Conservation (phyloP, 371 early-diverging fungal genomes). For the Mycotypha africana region DNA sequence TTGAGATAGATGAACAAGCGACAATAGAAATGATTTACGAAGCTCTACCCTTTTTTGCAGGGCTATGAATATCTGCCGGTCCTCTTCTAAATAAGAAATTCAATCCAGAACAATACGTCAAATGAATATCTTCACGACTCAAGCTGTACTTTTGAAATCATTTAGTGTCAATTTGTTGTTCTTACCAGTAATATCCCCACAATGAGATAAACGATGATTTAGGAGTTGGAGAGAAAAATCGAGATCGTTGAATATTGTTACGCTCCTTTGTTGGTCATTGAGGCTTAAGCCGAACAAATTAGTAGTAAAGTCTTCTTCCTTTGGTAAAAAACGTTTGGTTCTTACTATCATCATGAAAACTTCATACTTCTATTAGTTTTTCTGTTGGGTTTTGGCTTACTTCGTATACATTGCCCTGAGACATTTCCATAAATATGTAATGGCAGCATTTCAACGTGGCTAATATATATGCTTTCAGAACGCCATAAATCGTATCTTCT, state of each 20-base stretch:
- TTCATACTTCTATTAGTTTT: too few relatives aligned
- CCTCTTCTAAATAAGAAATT: too few relatives aligned
- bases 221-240: constrained; percentile 32
- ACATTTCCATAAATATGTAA: constrained; percentile 59
- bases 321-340: neutral
- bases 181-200: constrained; percentile 3
- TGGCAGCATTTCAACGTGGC: constrained; percentile 52
- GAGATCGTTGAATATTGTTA: constrained; percentile 41
- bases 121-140: too few relatives aligned
- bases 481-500: constrained; percentile 29
- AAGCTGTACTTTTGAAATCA: neutral
- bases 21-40: constrained; percentile 27
- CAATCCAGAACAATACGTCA: too few relatives aligned
- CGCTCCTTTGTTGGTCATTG: constrained; percentile 44
- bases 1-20: constrained; percentile 30
- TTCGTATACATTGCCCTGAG: constrained; percentile 57
- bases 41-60: constrained; percentile 23
- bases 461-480: constrained; percentile 48
- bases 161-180: neutral
- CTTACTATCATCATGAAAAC: neutral
- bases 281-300: constrained; percentile 60
- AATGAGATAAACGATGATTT: constrained; percentile 6
- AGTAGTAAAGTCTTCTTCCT: constrained; percentile 71
- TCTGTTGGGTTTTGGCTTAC: constrained; percentile 14
- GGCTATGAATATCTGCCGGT: too few relatives aligned